phyloP scores from a whole-genome alignment of 345 rosid genomes.

The Ceriops decandra region DNA sequence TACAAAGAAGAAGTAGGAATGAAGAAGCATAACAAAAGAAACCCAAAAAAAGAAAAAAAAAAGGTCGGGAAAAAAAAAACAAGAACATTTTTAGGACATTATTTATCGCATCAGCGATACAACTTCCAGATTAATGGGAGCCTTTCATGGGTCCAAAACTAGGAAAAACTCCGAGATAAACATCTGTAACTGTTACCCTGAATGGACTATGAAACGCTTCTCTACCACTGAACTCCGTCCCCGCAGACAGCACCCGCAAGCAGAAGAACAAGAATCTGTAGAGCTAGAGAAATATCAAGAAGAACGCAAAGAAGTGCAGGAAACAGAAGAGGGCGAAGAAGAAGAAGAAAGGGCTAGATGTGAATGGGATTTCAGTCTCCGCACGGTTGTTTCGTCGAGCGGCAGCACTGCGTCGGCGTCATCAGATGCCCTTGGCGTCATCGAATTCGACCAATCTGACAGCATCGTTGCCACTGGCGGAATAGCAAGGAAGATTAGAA shows the following conservation, averaged over 20 bases:
- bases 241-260: not conserved
- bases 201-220: conserved; percentile 58
- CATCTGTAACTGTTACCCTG: conserved; percentile 26
- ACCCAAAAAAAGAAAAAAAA: too few species aligned
- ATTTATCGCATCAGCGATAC: too few species aligned
- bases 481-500: conserved; percentile 73
- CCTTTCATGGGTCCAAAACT: conserved; percentile 41
- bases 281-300: not conserved
- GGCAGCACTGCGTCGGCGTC: conserved; percentile 25
- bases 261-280: not conserved
- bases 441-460: conserved; percentile 65
- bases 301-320: conserved; percentile 3
- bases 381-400: conserved; percentile 40
- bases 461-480: conserved; percentile 73
- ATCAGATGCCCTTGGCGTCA: conserved; percentile 68
- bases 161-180: conserved; percentile 24
- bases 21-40: not conserved
- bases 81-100: too few species aligned
- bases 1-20: not conserved
- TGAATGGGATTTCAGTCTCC: conserved; percentile 67
- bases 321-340: conserved; percentile 4
- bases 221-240: conserved; percentile 21
- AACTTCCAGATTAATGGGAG: conserved; percentile 24
- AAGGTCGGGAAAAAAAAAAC: too few species aligned
- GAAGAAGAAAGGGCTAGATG: conserved; percentile 30